These are phyloP conservation scores for Colletotrichum sansevieriae DNA, from an alignment of 2,329 filamentous ascomycete genomes.

Conservation along the genomic window DNA sequence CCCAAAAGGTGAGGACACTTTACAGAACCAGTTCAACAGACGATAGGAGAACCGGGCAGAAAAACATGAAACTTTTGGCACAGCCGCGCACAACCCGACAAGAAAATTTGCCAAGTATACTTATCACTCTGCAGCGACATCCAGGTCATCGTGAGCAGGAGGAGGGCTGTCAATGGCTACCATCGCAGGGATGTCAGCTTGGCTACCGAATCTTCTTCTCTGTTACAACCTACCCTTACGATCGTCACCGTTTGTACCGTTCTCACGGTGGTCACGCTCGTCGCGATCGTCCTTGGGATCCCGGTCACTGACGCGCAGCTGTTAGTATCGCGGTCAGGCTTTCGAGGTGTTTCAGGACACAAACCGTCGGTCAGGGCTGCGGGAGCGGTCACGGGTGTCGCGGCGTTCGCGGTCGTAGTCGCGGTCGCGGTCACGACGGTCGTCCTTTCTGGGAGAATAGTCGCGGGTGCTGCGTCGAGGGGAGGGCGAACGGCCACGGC, in stretches of 20 bases:
- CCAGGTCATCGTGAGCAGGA: slow-evolving; percentile 91
- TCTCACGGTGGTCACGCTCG: slow-evolving; percentile 80
- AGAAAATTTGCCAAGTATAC: slow-evolving; percentile 40
- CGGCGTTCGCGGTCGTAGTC: slow-evolving; percentile 83
- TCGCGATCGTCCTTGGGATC: slow-evolving; percentile 76
- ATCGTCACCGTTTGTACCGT: slow-evolving; percentile 86
- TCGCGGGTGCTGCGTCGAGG: slow-evolving; percentile 83
- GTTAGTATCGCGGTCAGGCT: slow-evolving; percentile 47
- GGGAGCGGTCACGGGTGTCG: slow-evolving; percentile 81
- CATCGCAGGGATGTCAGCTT: slow-evolving; percentile 41
- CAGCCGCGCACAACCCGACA: slow-evolving; percentile 37
- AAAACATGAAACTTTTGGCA: slow-evolving; percentile 38
- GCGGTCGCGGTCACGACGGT: slow-evolving; percentile 83
- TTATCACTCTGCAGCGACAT: slow-evolving; percentile 81
- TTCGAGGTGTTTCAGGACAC: slow-evolving; percentile 25
- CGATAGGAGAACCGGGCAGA: slow-evolving; percentile 27
- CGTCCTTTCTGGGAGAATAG: slow-evolving; percentile 90
- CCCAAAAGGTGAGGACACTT: slow-evolving; percentile 41
- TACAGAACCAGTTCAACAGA: slow-evolving; percentile 37
- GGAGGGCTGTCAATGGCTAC: slow-evolving; percentile 80
- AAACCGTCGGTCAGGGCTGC: slow-evolving; percentile 75
- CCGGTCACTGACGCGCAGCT: slow-evolving; percentile 58
- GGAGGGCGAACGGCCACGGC: slow-evolving; percentile 80
- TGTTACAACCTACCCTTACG: slow-evolving; percentile 78
- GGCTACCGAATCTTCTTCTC: too few species aligned